A percentile compares a stretch with the other conserved stretches of the same genome.
phyloP scores from a whole-genome alignment of 2,329 filamentous ascomycete genomes.

The Taxawa tesnikishii region DNA sequence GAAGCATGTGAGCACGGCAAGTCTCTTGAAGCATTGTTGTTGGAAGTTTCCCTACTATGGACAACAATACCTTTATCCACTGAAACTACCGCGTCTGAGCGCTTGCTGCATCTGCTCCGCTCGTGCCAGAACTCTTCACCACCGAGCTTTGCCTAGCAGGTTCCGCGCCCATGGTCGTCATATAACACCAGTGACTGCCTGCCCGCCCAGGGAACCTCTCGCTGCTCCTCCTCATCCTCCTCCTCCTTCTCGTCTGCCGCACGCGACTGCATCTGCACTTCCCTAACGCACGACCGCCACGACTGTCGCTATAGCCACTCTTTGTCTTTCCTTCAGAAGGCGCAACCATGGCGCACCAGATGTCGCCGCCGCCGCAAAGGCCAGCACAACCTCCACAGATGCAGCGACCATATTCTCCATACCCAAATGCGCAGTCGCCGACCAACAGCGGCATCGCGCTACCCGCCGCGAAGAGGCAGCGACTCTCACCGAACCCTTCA shows the following conservation, averaged over 20 bases:
- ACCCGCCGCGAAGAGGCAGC: slow-evolving; percentile 62
- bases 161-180: too few species aligned
- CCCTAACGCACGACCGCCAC: slow-evolving; percentile 4
- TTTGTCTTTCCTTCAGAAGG: not conserved
- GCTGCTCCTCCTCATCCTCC: not conserved
- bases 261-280: too few species aligned
- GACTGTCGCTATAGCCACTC: not conserved
- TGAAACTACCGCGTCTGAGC: too few species aligned
- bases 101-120: too few species aligned
- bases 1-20: too few species aligned
- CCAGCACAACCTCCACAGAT: slow-evolving; percentile 9
- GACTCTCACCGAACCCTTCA: slow-evolving; percentile 55
- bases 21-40: too few species aligned
- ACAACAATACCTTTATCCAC: too few species aligned
- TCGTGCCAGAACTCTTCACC: too few species aligned
- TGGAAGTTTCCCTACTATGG: too few species aligned
- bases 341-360: slow-evolving; percentile 9
- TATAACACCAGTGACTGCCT: too few species aligned
- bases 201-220: not conserved
- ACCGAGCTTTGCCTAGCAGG: too few species aligned
- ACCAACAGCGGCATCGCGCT: slow-evolving; percentile 43
- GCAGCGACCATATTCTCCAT: slow-evolving; percentile 19
- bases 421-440: slow-evolving; percentile 50
- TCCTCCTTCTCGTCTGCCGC: too few species aligned
- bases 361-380: slow-evolving; percentile 15